These are phyloP conservation scores for Fusarium neocosmosporiellum DNA, from an alignment of 2,329 filamentous ascomycete species.

Conservation along the genomic window DNA sequence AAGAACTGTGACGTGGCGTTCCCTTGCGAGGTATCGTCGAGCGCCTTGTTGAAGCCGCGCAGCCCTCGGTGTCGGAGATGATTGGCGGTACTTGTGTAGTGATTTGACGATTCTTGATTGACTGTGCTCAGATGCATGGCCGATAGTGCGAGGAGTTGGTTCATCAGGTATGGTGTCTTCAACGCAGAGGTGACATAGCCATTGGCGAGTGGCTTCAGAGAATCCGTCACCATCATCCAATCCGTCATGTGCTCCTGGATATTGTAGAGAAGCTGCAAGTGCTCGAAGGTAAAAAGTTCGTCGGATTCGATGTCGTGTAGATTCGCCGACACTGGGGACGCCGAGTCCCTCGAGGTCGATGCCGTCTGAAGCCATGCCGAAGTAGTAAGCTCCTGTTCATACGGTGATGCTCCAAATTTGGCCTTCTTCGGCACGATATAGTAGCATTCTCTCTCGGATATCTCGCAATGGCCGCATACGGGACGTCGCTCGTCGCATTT, in stretches of 20 bases:
- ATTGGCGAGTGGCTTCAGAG: background rate
- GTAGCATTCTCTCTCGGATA: background rate
- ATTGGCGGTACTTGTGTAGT: background rate
- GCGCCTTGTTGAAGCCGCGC: conserved; percentile 17
- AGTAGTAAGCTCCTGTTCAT: conserved; percentile 1
- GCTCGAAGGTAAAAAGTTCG: conserved; percentile 10
- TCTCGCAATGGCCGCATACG: conserved; percentile 13
- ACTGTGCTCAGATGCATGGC: conserved; percentile 8
- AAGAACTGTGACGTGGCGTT: conserved; percentile 21
- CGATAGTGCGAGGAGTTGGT: conserved; percentile 21
- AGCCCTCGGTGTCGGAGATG: conserved; percentile 6
- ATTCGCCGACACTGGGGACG: background rate
- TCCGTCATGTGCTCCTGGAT: background rate
- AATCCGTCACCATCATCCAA: conserved; percentile 1
- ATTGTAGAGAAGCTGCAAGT: conserved; percentile 16
- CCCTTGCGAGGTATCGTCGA: background rate
- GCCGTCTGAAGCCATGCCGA: background rate
- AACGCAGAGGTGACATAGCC: background rate
- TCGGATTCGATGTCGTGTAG: background rate
- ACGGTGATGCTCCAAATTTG: background rate
- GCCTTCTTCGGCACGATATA: background rate
- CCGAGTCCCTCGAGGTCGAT: background rate
- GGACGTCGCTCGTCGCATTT: conserved; percentile 25
- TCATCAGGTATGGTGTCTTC: conserved; percentile 22
- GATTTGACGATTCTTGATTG: background rate